A percentile compares a stretch with the other conserved stretches of the same genome.
These are phyloP conservation scores for Lachancea sp. DNA, from an alignment of 805 yeast genomes.

Conservation along the genomic window DNA sequence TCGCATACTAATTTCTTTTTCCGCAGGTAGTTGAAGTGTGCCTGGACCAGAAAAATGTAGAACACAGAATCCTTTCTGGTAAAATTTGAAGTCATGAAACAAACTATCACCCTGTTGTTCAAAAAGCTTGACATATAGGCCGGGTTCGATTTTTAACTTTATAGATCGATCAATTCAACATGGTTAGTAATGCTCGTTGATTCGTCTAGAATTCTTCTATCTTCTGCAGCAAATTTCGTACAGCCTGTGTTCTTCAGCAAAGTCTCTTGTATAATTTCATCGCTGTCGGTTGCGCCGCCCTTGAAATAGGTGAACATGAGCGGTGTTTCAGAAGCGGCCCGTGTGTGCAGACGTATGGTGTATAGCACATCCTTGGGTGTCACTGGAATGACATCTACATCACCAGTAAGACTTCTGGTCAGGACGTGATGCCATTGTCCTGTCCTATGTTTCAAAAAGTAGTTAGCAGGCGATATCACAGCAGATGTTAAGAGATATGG, in stretches of 20 bases:
- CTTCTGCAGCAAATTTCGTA: background rate
- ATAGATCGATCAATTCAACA: conserved; percentile 4
- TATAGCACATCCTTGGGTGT: conserved; percentile 20
- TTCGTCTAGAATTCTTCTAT: background rate
- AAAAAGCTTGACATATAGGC: too few species aligned
- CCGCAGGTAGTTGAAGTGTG: too few species aligned
- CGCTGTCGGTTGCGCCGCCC: conserved; percentile 15
- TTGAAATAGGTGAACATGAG: conserved; percentile 28
- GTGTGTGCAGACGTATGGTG: conserved; percentile 20
- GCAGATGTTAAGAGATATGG: conserved; percentile 24
- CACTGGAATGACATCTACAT: conserved; percentile 11
- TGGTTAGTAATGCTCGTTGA: background rate
- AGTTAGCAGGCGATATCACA: conserved; percentile 26
- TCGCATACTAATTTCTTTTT: too few species aligned
- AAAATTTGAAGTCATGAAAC: too few species aligned
- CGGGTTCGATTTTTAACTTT: background rate
- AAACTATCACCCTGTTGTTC: too few species aligned
- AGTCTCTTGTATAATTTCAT: conserved; percentile 11
- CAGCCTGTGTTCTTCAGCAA: conserved; percentile 20
- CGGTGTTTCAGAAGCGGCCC: conserved; percentile 25
- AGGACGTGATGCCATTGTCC: conserved; percentile 21
- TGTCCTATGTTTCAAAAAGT: conserved; percentile 19
- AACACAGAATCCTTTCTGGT: too few species aligned
- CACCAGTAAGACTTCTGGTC: conserved; percentile 13
- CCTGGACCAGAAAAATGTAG: too few species aligned